A percentile compares a stretch with the other conserved stretches of the same genome.
Evolutionary conservation across 73 alveolate genomes (phyloP).

Genomic region (Paramecium biaurelia): DNA sequence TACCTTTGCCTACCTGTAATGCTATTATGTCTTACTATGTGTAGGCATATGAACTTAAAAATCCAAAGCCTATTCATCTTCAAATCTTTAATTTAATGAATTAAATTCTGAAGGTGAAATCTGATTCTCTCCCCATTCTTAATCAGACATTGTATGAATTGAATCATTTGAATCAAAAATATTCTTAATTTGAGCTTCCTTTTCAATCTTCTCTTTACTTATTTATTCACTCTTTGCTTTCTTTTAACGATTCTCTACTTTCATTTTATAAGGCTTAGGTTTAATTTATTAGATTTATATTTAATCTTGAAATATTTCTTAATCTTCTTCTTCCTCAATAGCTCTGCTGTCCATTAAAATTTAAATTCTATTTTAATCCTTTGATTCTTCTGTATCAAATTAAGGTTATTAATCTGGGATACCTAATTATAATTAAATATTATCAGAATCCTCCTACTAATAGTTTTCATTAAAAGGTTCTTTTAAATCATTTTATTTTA

Average conservation of each 20-base stretch:
- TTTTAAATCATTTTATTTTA: not conserved
- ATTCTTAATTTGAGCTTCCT: not conserved
- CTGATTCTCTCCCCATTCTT: conserved; percentile 24
- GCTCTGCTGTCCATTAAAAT: not conserved
- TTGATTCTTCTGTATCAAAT: not conserved
- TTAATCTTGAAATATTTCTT: not conserved
- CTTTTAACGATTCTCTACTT: not conserved
- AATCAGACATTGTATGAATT: conserved; percentile 15
- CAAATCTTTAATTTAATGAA: not conserved
- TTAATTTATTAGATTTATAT: not conserved
- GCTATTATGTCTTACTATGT: not conserved
- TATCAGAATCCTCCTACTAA: not conserved
- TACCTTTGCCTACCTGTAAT: not conserved
- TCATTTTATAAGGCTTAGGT: conserved; percentile 1
- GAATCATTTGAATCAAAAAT: conserved; percentile 35
- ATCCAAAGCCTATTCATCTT: not conserved
- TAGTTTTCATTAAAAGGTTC: not conserved
- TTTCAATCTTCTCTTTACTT: not conserved
- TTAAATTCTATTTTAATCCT: not conserved
- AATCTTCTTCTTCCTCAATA: not conserved
- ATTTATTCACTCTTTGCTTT: not conserved
- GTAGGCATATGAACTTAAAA: not conserved
- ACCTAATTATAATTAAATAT: not conserved
- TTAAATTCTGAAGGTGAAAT: not conserved
- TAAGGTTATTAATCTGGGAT: not conserved